Evolutionary conservation across 225 moss, liverwort and hornwort genomes (phyloP).

Genomic region (Climacium dendroides): DNA sequence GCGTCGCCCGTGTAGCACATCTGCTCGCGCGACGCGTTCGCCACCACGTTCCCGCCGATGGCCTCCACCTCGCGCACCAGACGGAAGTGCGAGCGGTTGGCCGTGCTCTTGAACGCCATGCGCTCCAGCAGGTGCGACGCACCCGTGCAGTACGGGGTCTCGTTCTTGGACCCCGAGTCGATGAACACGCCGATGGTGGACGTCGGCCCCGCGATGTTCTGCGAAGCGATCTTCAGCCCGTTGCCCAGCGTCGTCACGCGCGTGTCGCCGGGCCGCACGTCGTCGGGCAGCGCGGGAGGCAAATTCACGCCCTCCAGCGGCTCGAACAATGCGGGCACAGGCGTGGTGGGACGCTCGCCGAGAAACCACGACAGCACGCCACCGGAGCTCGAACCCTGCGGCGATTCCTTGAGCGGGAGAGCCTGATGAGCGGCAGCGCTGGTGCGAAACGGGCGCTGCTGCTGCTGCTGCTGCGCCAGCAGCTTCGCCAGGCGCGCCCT

Average conservation of each 20-base stretch:
- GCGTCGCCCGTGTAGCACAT: constrained; percentile 88
- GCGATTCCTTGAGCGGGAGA: constrained; percentile 13
- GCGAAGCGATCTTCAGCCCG: constrained; percentile 76
- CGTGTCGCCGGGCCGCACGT: constrained; percentile 21
- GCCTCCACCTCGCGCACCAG: constrained; percentile 92
- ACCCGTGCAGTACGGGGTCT: constrained; percentile 53
- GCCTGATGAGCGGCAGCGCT: constrained; percentile 16
- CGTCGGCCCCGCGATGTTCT: constrained; percentile 50
- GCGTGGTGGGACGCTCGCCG: constrained; percentile 23
- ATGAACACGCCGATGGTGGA: constrained; percentile 67
- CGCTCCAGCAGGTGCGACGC: constrained; percentile 82
- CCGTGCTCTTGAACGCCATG: constrained; percentile 91
- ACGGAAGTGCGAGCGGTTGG: constrained; percentile 77
- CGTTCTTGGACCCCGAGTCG: constrained; percentile 74
- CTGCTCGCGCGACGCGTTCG: constrained; percentile 75
- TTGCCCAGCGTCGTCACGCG: constrained; percentile 61
- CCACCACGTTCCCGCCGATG: constrained; percentile 77
- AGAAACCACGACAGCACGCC: constrained; percentile 44
- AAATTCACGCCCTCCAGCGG: constrained; percentile 52
- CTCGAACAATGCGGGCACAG: constrained; percentile 58
- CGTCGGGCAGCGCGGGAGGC: constrained; percentile 44
- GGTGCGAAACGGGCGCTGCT: constrained; percentile 48
- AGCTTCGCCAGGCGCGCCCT: constrained; percentile 37
- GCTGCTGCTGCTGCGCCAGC: constrained; percentile 34
- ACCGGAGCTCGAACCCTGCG: constrained; percentile 40